A percentile compares a stretch with the other conserved stretches of the same genome.
Conservation (phyloP, 2,329 filamentous ascomycete species). For the Aspergillus sp. region DNA sequence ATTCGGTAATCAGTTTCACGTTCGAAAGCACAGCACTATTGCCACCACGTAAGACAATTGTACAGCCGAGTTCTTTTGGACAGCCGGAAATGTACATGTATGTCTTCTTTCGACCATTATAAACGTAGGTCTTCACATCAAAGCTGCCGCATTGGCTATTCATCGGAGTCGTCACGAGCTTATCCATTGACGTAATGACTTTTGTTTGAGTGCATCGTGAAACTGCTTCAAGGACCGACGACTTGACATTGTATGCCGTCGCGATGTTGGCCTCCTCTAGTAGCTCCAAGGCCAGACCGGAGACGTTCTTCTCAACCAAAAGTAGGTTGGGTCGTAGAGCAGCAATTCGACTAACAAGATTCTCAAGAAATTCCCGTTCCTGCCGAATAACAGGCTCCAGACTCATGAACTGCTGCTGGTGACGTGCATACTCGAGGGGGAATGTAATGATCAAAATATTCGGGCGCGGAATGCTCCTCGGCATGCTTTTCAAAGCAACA, state of each 20-base stretch:
- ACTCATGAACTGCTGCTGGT: constrained; percentile 95
- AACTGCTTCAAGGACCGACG: constrained; percentile 89
- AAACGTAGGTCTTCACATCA: constrained; percentile 90
- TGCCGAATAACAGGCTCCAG: constrained; percentile 93
- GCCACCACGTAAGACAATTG: constrained; percentile 80
- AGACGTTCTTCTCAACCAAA: constrained; percentile 86
- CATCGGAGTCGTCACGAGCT: constrained; percentile 66
- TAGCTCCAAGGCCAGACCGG: constrained; percentile 80
- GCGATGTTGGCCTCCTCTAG: constrained; percentile 82
- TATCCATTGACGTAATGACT: constrained; percentile 90
- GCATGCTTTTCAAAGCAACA: constrained; percentile 91
- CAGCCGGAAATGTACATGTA: constrained; percentile 94
- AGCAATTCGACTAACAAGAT: constrained; percentile 84
- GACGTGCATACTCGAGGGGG: constrained; percentile 87
- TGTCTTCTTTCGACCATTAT: constrained; percentile 76
- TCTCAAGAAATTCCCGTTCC: constrained; percentile 84
- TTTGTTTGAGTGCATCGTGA: constrained; percentile 84
- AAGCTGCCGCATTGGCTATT: constrained; percentile 77
- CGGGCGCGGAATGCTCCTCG: constrained; percentile 70
- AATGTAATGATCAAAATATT: constrained; percentile 90
- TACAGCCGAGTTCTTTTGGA: constrained; percentile 81
- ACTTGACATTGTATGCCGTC: constrained; percentile 93
- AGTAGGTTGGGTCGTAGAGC: constrained; percentile 76
- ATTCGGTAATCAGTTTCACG: constrained; percentile 90
- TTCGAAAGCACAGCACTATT: constrained; percentile 60